Conservation (phyloP, 768 basidiomycete species). For the Pisolithus sp. region DNA sequence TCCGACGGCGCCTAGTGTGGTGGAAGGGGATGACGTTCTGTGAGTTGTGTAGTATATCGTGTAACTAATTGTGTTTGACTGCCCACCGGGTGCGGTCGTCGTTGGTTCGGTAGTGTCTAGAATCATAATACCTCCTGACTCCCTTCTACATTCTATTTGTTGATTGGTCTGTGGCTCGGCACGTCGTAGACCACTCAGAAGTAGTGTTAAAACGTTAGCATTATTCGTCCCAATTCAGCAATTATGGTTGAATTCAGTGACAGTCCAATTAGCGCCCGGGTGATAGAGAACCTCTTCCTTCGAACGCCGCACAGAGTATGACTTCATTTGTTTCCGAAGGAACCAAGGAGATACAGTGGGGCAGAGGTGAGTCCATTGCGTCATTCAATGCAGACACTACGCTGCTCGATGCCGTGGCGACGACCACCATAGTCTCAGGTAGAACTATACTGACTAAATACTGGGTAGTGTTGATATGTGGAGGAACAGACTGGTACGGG, state of each 20-base stretch:
- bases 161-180: no score
- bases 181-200: no score
- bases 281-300: conserved; percentile 7
- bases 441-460: neutral
- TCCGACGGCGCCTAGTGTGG: conserved; percentile 20
- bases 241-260: conserved; percentile 4
- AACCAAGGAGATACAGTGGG: conserved; percentile 36
- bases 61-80: conserved; percentile 2
- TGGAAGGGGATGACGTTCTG: conserved; percentile 21
- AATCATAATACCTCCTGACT: no score
- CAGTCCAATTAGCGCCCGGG: conserved; percentile 7
- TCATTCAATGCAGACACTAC: conserved; percentile 5
- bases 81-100: conserved; percentile 16
- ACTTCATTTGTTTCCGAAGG: conserved; percentile 17
- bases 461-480: conserved; percentile 67
- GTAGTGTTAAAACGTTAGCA: conserved; percentile 3
- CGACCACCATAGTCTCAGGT: neutral
- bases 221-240: conserved; percentile 26
- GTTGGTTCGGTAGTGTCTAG: conserved; percentile 12
- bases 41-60: no score
- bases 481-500: conserved; percentile 77
- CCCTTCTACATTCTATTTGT: no score
- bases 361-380: conserved; percentile 28
- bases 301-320: conserved; percentile 26
- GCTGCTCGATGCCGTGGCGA: neutral